These are phyloP conservation scores for Trematosphaeria pertusa DNA, from an alignment of 2,329 filamentous ascomycete species.

Conservation along the genomic window DNA sequence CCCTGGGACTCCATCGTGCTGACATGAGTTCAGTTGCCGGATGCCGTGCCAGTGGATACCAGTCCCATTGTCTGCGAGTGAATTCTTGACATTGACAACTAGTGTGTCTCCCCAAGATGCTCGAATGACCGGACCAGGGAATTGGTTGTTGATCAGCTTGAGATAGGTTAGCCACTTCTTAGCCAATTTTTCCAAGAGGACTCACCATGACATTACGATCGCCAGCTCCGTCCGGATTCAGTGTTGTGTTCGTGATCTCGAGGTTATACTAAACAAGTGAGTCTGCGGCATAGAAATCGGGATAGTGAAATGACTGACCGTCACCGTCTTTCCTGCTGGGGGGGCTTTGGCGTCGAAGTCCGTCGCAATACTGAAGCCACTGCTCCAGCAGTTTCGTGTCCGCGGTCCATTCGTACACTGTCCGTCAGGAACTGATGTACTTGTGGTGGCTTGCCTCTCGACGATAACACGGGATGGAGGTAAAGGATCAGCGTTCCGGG, in stretches of 20 bases:
- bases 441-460: conserved; percentile 31
- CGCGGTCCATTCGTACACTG: conserved; percentile 50
- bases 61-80: conserved; percentile 54
- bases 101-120: conserved; percentile 49
- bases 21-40: conserved; percentile 43
- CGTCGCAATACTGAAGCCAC: conserved; percentile 53
- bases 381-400: conserved; percentile 52
- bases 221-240: conserved; percentile 50
- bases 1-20: conserved; percentile 64
- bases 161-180: background rate
- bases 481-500: conserved; percentile 23
- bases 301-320: conserved; percentile 31
- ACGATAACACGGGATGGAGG: conserved; percentile 24
- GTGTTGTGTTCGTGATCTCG: conserved; percentile 51
- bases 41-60: conserved; percentile 61
- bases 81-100: conserved; percentile 49
- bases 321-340: conserved; percentile 45
- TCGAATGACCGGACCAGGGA: conserved; percentile 64
- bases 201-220: conserved; percentile 38
- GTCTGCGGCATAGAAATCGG: no score
- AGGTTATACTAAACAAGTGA: conserved; percentile 46
- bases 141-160: conserved; percentile 60
- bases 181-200: background rate
- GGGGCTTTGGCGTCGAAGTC: conserved; percentile 55
- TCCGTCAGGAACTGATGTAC: conserved; percentile 29